phyloP scores from a whole-genome alignment of 306 rosid species.

The Fragaria vesca region DNA sequence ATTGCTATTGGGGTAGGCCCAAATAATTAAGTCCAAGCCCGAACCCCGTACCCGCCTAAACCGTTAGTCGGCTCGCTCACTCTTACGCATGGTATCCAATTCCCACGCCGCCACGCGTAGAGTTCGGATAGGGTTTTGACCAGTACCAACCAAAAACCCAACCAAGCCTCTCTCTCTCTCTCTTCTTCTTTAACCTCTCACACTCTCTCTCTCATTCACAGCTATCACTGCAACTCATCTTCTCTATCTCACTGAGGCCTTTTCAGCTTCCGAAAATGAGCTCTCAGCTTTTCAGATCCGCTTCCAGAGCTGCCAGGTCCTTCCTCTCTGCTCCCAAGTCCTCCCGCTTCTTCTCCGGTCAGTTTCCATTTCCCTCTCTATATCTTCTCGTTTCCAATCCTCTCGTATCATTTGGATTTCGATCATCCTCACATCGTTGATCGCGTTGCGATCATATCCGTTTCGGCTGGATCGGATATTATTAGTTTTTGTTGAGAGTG shows the following conservation, averaged over 20 bases:
- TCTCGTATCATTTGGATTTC: neutral
- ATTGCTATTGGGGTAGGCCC: neutral
- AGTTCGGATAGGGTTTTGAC: slow-evolving; percentile 13
- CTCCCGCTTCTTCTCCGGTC: slow-evolving; percentile 65
- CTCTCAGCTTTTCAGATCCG: slow-evolving; percentile 64
- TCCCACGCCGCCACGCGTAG: neutral
- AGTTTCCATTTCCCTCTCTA: neutral
- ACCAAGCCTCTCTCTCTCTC: neutral
- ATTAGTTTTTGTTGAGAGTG: neutral
- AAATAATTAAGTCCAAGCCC: neutral
- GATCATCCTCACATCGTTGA: neutral
- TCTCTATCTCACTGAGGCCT: neutral
- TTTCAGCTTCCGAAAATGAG: slow-evolving; percentile 40
- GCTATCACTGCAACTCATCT: neutral
- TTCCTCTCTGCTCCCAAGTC: slow-evolving; percentile 59
- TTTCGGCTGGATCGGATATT: too few species aligned
- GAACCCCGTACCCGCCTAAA: neutral
- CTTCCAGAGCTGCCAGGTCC: slow-evolving; percentile 72
- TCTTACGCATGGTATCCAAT: neutral
- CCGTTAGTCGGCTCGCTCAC: neutral
- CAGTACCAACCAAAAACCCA: neutral
- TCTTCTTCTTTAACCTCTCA: neutral
- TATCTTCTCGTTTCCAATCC: neutral
- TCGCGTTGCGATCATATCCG: neutral
- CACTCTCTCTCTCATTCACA: neutral